These are phyloP conservation scores for Dipteronia sinensis DNA, from an alignment of 345 rosid genomes.

Conservation along the genomic window DNA sequence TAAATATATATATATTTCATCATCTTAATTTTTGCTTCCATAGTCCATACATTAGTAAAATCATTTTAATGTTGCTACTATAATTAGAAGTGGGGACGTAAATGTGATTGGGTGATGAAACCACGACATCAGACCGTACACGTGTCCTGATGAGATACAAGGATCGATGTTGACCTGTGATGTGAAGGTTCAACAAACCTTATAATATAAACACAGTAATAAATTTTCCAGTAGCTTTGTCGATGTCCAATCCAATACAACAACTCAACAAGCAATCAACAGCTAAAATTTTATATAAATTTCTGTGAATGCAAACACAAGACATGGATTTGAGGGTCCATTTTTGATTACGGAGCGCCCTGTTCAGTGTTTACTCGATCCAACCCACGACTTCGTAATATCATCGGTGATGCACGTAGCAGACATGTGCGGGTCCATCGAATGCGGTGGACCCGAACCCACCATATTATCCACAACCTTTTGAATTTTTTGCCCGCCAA, in stretches of 20 bases:
- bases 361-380: too few species aligned
- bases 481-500: conserved; percentile 37
- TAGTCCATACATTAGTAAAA: neutral
- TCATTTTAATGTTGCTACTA: neutral
- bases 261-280: too few species aligned
- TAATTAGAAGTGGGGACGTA: neutral
- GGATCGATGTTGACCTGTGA: neutral
- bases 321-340: conserved; percentile 18
- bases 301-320: conserved; percentile 18
- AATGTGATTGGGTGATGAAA: neutral
- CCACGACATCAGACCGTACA: neutral
- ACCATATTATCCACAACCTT: conserved; percentile 1
- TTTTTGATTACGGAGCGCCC: too few species aligned
- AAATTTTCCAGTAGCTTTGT: too few species aligned
- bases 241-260: neutral
- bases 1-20: too few species aligned
- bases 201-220: too few species aligned
- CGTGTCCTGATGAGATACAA: neutral
- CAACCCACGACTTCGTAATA: neutral
- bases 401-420: neutral
- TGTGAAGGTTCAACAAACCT: too few species aligned
- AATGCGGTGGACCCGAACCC: conserved; percentile 17
- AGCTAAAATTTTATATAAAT: neutral
- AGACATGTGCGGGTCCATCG: conserved; percentile 3
- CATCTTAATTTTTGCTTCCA: too few species aligned